Percentiles rank a stretch among this genome's conserved stretches.
phyloP scores from a whole-genome alignment of 1,284 basidiomycete species.

The Apiotrichum siamense region DNA sequence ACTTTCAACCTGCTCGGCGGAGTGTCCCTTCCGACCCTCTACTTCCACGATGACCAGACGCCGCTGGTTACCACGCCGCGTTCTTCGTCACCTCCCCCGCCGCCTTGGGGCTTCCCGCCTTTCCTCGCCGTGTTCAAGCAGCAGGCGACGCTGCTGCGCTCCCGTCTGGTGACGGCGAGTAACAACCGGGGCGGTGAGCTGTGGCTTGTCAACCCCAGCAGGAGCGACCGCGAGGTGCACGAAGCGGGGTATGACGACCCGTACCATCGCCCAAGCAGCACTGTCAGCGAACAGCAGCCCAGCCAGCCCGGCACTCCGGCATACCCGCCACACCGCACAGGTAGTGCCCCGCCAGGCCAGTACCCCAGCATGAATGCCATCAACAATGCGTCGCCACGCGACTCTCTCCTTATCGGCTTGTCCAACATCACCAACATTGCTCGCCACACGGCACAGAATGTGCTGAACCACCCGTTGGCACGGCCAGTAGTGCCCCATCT shows the following conservation, averaged over 20 bases:
- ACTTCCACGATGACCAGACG: conserved; percentile 96
- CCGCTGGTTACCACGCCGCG: conserved; percentile 33
- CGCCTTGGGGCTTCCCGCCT: conserved; percentile 56
- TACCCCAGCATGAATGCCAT: conserved; percentile 27
- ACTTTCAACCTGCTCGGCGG: conserved; percentile 66
- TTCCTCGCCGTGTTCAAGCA: conserved; percentile 64
- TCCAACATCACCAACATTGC: conserved; percentile 84
- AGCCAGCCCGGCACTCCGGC: conserved; percentile 43
- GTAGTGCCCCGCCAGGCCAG: conserved; percentile 47
- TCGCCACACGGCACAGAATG: conserved; percentile 80
- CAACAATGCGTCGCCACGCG: conserved; percentile 28
- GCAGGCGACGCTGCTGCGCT: conserved; percentile 67
- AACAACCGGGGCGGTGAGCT: conserved; percentile 52
- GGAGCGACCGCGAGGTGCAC: conserved; percentile 83
- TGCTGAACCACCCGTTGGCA: conserved; percentile 85
- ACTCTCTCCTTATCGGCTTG: conserved; percentile 62
- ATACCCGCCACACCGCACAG: conserved; percentile 45
- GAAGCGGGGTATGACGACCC: conserved; percentile 35
- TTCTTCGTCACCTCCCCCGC: conserved; percentile 17
- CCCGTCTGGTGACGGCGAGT: conserved; percentile 46
- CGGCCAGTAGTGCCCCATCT: conserved; percentile 91
- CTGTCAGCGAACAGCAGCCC: conserved; percentile 5
- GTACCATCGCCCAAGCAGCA: background rate
- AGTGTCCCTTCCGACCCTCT: conserved; percentile 78
- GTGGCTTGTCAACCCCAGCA: conserved; percentile 86